Percentiles rank a stretch among this genome's conserved stretches.
Conservation (phyloP, 805 yeast genomes). For the Zygotorulaspora danielsina region DNA sequence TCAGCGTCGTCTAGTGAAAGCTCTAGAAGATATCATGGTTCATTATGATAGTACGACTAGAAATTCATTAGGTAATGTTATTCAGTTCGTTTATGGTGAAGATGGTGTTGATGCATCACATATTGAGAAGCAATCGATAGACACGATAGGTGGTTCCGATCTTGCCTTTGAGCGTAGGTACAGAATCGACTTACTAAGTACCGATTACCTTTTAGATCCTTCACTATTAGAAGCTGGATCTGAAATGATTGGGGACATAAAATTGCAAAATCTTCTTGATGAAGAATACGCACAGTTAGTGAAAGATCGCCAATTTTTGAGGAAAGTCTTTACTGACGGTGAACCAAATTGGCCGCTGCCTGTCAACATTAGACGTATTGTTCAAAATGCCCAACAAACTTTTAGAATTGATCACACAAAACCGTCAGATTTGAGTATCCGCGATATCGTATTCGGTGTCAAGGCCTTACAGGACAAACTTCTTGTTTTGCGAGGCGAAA, state of each 20-base stretch:
- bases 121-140: constrained; percentile 93
- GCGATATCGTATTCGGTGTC: constrained; percentile 73
- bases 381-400: constrained; percentile 95
- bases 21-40: constrained; percentile 94
- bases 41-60: constrained; percentile 98
- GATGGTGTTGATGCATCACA: constrained; percentile 99
- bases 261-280: constrained; percentile 75
- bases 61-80: constrained; percentile 93
- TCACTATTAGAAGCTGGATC: constrained; percentile 81
- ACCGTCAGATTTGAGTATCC: constrained; percentile 84
- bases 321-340: constrained; percentile 87
- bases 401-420: constrained; percentile 88
- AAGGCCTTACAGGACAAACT: constrained; percentile 61
- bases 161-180: constrained; percentile 76
- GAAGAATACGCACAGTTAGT: constrained; percentile 75
- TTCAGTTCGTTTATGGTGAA: constrained; percentile 96
- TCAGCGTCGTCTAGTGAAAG: constrained; percentile 96
- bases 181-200: constrained; percentile 78
- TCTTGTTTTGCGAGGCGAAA: constrained; percentile 77
- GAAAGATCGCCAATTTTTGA: constrained; percentile 72
- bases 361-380: constrained; percentile 91
- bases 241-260: constrained; percentile 85
- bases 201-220: constrained; percentile 59
- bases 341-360: constrained; percentile 98
- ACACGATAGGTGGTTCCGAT: constrained; percentile 91